phyloP scores from a whole-genome alignment of 108 stramenopile genomes.

The Schizochytrium sp. region DNA sequence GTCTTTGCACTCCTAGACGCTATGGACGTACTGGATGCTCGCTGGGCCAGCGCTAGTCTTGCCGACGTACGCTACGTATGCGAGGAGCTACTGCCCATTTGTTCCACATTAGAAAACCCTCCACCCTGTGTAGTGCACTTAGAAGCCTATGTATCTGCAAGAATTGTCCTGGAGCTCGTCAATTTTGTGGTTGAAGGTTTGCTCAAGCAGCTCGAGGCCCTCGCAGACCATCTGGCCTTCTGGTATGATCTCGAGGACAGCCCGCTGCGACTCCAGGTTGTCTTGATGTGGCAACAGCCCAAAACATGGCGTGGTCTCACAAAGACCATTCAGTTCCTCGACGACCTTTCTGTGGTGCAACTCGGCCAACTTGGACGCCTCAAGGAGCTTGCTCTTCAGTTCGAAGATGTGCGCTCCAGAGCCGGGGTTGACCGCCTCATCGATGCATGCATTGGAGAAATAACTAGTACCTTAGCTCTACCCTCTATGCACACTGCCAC shows the following conservation, averaged over 20 bases:
- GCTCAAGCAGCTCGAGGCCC: constrained; percentile 25
- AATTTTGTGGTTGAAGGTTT: neutral
- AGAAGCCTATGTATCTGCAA: neutral
- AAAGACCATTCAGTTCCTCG: neutral
- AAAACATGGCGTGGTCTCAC: neutral
- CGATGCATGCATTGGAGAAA: neutral
- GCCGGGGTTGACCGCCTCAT: neutral
- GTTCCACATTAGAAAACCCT: neutral
- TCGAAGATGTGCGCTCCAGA: neutral
- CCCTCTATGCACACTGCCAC: too few species aligned
- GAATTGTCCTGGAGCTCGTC: constrained; percentile 15
- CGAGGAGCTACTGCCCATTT: constrained; percentile 19
- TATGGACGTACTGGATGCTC: constrained; percentile 24
- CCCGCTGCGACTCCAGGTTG: neutral
- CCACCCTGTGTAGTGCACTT: neutral
- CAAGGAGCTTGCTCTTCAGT: constrained; percentile 44
- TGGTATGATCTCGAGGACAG: constrained; percentile 41
- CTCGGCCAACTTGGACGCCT: constrained; percentile 35
- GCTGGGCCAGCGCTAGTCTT: neutral
- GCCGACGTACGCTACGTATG: constrained; percentile 15
- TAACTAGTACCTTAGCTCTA: neutral
- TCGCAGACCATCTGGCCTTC: neutral
- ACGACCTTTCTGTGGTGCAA: neutral
- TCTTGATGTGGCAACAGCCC: constrained; percentile 42
- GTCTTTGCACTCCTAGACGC: constrained; percentile 36